Conservation (phyloP, 2,329 filamentous ascomycete species). For the Bipolaris victoriae region DNA sequence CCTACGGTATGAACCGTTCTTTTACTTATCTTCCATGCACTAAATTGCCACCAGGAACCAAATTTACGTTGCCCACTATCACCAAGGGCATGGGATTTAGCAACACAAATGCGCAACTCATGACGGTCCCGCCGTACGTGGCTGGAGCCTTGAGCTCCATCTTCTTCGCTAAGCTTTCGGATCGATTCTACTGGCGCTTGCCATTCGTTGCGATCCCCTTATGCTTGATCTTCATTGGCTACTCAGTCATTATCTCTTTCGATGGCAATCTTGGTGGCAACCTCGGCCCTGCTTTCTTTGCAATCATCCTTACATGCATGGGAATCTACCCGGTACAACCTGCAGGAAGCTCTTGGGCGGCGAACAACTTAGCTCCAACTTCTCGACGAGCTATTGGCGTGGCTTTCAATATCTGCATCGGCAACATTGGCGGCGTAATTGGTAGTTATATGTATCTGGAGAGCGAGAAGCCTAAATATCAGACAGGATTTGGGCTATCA, state of each 20-base stretch:
- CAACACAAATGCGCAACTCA: conserved; percentile 38
- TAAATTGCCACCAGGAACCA: conserved; percentile 1
- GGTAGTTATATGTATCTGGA: conserved; percentile 47
- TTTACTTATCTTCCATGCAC: too few relatives aligned
- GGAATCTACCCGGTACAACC: conserved; percentile 48
- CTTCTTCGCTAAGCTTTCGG: conserved; percentile 30
- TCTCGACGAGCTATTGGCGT: conserved; percentile 42
- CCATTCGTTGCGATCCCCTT: conserved; percentile 40
- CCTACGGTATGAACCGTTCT: conserved; percentile 26
- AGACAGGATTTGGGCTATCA: conserved; percentile 46
- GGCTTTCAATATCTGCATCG: conserved; percentile 38
- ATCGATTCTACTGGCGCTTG: conserved; percentile 28
- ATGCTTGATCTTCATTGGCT: conserved; percentile 42
- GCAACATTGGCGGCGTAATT: conserved; percentile 40
- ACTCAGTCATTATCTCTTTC: conserved; percentile 49
- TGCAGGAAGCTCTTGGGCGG: conserved; percentile 37
- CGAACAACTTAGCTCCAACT: conserved; percentile 39
- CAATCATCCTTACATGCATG: conserved; percentile 53
- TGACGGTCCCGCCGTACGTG: conserved; percentile 39
- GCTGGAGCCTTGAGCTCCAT: conserved; percentile 34
- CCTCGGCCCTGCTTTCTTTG: conserved; percentile 54
- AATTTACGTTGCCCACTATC: conserved; percentile 29
- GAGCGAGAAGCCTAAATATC: conserved; percentile 45
- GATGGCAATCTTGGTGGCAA: conserved; percentile 49
- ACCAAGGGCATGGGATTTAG: conserved; percentile 39